Conservation (phyloP, 768 basidiomycete species). For the Suillus placidus region DNA sequence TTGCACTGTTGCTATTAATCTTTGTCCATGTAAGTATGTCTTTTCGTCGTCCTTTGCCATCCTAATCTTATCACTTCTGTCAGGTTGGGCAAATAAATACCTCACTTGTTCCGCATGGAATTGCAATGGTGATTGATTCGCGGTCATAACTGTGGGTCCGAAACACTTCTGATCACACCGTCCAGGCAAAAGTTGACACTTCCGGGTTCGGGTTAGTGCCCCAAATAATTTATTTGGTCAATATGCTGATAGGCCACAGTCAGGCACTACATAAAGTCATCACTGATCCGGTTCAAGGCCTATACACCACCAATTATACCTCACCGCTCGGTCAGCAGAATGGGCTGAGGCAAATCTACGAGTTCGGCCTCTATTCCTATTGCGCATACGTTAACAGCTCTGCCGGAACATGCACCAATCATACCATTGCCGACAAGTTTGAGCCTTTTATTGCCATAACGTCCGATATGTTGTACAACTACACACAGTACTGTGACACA, state of each 20-base stretch:
- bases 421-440: slow-evolving; percentile 59
- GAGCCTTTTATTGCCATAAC: slow-evolving; percentile 66
- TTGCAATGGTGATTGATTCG: slow-evolving; percentile 65
- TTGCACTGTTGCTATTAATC: slow-evolving; percentile 62
- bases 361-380: slow-evolving; percentile 81
- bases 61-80: slow-evolving; percentile 25
- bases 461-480: slow-evolving; percentile 69
- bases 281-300: slow-evolving; percentile 57
- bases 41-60: slow-evolving; percentile 18
- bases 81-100: slow-evolving; percentile 86
- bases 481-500: slow-evolving; percentile 53
- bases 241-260: slow-evolving; percentile 26
- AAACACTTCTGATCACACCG: slow-evolving; percentile 20
- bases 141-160: slow-evolving; percentile 9
- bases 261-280: slow-evolving; percentile 51
- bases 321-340: slow-evolving; percentile 55
- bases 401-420: slow-evolving; percentile 65
- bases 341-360: slow-evolving; percentile 72
- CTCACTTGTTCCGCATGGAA: slow-evolving; percentile 66
- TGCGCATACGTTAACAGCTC: slow-evolving; percentile 69
- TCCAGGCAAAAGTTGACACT: slow-evolving; percentile 68
- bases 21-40: slow-evolving; percentile 70
- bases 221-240: background rate
- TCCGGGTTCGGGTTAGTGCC: slow-evolving; percentile 67
- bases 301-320: slow-evolving; percentile 70